Conservation (phyloP, 129 eudicot genomes). For the Silybum marianum region DNA sequence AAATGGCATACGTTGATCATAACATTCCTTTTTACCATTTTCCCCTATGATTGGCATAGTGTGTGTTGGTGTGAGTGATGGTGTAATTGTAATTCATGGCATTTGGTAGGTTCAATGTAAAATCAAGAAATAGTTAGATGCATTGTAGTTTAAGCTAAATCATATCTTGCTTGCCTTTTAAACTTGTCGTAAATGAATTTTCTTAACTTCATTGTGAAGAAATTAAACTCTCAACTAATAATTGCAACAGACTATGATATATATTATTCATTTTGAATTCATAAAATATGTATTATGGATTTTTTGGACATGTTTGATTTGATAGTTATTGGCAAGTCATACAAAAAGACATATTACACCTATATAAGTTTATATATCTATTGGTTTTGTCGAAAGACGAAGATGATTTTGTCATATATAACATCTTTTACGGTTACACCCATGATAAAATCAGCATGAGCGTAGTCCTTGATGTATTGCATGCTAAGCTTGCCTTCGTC, state of each 20-base stretch:
- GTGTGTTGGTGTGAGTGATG: background rate
- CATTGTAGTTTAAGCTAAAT: slow-evolving; percentile 34
- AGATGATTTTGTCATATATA: slow-evolving; percentile 57
- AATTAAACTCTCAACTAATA: background rate
- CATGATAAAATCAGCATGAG: slow-evolving; percentile 86
- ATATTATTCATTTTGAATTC: background rate
- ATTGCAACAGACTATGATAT: background rate
- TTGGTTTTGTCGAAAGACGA: slow-evolving; percentile 50
- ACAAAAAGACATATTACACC: slow-evolving; percentile 17
- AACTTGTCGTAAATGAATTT: slow-evolving; percentile 25
- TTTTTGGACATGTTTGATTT: background rate
- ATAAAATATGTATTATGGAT: background rate
- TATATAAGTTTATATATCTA: slow-evolving; percentile 11
- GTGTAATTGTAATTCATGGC: slow-evolving; percentile 20
- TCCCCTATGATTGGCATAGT: slow-evolving; percentile 20
- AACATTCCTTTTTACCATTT: slow-evolving; percentile 28
- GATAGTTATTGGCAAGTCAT: background rate
- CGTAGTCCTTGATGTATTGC: slow-evolving; percentile 72
- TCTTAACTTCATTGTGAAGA: slow-evolving; percentile 11
- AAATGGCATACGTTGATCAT: slow-evolving; percentile 16
- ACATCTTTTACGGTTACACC: slow-evolving; percentile 70
- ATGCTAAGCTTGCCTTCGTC: slow-evolving; percentile 68
- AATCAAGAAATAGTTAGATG: slow-evolving; percentile 6
- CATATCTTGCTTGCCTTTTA: slow-evolving; percentile 48
- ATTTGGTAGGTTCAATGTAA: slow-evolving; percentile 15